Conservation (phyloP, 129 eudicot species). For the Gnaphalium uliginosum region DNA sequence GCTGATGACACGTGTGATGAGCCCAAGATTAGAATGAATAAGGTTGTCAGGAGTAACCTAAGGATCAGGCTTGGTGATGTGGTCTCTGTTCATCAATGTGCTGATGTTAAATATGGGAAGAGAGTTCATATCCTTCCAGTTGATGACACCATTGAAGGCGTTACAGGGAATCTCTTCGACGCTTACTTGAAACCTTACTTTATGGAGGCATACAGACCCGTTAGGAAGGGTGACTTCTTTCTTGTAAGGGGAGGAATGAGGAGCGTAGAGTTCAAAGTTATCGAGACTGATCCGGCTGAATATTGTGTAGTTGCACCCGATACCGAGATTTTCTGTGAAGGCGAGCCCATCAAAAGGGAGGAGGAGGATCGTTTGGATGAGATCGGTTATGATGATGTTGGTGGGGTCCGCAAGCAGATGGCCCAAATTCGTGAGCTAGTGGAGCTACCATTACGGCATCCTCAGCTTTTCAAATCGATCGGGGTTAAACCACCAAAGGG, state of each 20-base stretch:
- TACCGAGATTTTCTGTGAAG: conserved; percentile 97
- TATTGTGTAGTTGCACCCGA: conserved; percentile 98
- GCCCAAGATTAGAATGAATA: conserved; percentile 90
- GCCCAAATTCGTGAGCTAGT: conserved; percentile 95
- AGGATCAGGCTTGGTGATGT: conserved; percentile 94
- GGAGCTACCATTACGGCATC: conserved; percentile 89
- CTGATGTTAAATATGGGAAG: conserved; percentile 95
- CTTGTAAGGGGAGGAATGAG: conserved; percentile 98
- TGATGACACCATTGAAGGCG: conserved; percentile 89
- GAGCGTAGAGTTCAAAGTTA: conserved; percentile 84
- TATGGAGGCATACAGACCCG: conserved; percentile 87
- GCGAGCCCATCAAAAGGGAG: conserved; percentile 86
- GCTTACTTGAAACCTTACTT: conserved; percentile 91
- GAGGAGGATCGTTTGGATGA: conserved; percentile 90
- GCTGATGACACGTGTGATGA: conserved; percentile 95
- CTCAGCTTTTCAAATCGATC: conserved; percentile 86
- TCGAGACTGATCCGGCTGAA: conserved; percentile 89
- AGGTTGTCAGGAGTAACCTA: conserved; percentile 77
- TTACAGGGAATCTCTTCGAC: conserved; percentile 89
- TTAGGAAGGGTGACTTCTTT: conserved; percentile 77
- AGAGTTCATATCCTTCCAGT: conserved; percentile 94
- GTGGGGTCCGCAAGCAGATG: conserved; percentile 99
- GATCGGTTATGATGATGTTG: conserved; percentile 95
- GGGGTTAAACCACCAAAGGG: conserved; percentile 99
- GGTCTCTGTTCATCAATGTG: conserved; percentile 87